These are phyloP conservation scores for Penicillium psychrofluorescens DNA, from an alignment of 495 filamentous ascomycete species.

Conservation along the genomic window DNA sequence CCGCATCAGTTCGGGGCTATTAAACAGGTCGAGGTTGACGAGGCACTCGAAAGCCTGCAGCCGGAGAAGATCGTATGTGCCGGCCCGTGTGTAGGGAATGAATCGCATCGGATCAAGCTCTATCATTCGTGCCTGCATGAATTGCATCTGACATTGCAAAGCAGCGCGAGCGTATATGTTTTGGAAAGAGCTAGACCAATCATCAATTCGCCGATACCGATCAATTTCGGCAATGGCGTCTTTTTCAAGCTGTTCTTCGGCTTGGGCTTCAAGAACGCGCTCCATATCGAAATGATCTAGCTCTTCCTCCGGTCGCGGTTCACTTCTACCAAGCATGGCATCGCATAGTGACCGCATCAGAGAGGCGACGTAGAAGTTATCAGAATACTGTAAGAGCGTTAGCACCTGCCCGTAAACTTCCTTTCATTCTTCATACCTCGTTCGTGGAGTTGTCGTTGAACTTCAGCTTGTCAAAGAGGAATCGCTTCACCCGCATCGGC, in stretches of 20 bases:
- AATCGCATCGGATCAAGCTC: conserved; percentile 58
- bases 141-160: conserved; percentile 62
- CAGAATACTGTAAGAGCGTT: conserved; percentile 48
- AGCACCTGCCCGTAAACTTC: background rate
- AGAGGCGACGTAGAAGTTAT: conserved; percentile 76
- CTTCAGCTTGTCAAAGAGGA: conserved; percentile 78
- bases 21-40: conserved; percentile 66
- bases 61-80: conserved; percentile 72
- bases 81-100: conserved; percentile 70
- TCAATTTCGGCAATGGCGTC: conserved; percentile 79
- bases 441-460: conserved; percentile 94
- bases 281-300: conserved; percentile 42
- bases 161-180: conserved; percentile 84
- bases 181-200: conserved; percentile 86
- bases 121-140: conserved; percentile 67
- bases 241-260: conserved; percentile 57
- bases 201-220: conserved; percentile 83
- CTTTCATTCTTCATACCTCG: conserved; percentile 32
- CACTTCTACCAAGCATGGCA: conserved; percentile 54
- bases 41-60: conserved; percentile 77
- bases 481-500: conserved; percentile 64
- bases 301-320: conserved; percentile 30
- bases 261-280: conserved; percentile 43
- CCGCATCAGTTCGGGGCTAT: conserved; percentile 51
- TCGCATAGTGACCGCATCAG: conserved; percentile 76